Base-by-base conservation (phyloP, 352 stramenopile species). In the Pythium oligandrum region DNA sequence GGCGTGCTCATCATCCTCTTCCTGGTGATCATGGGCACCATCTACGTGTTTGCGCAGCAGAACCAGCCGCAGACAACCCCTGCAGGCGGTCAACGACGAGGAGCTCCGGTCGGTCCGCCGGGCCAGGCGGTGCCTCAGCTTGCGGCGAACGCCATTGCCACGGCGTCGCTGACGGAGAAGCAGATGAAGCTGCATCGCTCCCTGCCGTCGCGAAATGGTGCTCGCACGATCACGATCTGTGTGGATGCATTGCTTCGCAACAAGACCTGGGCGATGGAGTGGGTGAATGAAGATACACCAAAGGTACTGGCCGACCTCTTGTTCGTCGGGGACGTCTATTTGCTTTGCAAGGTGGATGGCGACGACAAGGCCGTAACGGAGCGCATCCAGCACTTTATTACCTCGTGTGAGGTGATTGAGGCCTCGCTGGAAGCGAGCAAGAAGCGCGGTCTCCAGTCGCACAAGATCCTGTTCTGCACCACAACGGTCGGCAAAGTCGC, bases 381-480 rank as follows among this genome's bases (percentile, higher is more conserved):
- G 44, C 57, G 55, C 10, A 63, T 92, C 8, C 75, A 76, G 36
- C 64, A 64, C 12, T 83, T 88, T 26, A 44, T 90, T 8, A 66
- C 62, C n/a, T n/a, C 48, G 34, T 34, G 53, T 2, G 70, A 63
- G 9, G 60, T 67, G 26, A 48, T 64, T 1, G 62, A 64, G 37
- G 65, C 60, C 10, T 57, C 66, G 34, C 44, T 66, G 0, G 64
- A 66, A 26, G 64, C 51, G 12, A 53, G 46, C 1, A 66, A 68
- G 52, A 51, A 53, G n/a, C 61, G 54, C 11, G 61, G 64, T 3
- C 40, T 94, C 32, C 69, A 78, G 52, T 36, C 66, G 8, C 82
- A 94, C 70, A 84, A 82, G 47, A 64, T 94, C n/a, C 70, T 94
- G 45, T 94, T 90, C 46, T 92, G 82, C 68, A 83, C 83, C 37